These are phyloP conservation scores for Penicillium decumbens DNA, from an alignment of 2,329 filamentous ascomycete genomes.

Conservation along the genomic window DNA sequence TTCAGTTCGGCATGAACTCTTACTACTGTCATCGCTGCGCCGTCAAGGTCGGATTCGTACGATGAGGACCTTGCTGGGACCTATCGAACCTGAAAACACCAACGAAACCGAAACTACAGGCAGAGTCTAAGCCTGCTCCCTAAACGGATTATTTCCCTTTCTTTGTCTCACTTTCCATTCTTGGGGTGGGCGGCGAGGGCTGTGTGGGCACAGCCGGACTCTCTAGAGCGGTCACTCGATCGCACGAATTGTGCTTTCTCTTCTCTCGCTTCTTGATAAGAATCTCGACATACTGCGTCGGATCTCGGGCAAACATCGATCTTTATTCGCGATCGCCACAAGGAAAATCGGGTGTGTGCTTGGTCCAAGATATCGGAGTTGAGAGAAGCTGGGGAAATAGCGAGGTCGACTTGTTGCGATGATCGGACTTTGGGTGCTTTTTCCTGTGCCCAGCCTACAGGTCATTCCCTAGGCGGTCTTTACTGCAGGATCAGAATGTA, in stretches of 20 bases:
- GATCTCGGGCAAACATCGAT: neutral
- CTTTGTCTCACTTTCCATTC: neutral
- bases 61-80: conserved; percentile 24
- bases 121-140: neutral
- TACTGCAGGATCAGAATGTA: conserved; percentile 1
- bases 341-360: neutral
- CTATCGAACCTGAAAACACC: neutral
- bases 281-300: neutral
- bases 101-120: neutral
- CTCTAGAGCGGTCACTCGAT: neutral
- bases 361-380: neutral
- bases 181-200: neutral
- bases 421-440: neutral
- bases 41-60: conserved; percentile 42
- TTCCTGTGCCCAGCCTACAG: neutral
- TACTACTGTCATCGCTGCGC: conserved; percentile 48
- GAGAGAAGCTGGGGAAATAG: neutral
- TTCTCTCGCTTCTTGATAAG: neutral
- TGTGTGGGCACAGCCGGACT: neutral
- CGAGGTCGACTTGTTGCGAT: neutral
- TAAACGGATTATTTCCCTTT: neutral
- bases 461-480: neutral
- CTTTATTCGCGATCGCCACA: neutral
- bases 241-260: neutral
- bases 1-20: conserved; percentile 48